Conservation (phyloP, 2,329 filamentous ascomycete species). For the Trichoderma hamatum region DNA sequence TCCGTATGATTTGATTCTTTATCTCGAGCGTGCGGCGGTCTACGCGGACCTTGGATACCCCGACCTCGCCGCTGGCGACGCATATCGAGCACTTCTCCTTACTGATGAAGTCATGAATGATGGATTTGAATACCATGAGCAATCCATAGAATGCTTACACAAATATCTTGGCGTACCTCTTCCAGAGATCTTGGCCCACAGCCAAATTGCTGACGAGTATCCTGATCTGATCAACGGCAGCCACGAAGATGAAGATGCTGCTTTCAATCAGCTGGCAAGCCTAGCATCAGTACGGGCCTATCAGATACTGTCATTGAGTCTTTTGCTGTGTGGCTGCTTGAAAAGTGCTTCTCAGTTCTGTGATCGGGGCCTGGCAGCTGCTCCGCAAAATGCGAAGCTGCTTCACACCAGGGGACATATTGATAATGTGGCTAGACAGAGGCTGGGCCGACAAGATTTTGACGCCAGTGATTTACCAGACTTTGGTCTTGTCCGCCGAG, state of each 20-base stretch:
- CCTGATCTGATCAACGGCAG: conserved; percentile 40
- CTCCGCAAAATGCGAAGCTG: conserved; percentile 60
- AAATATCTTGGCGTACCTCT: conserved; percentile 40
- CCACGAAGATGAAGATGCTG: conserved; percentile 40
- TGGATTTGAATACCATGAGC: conserved; percentile 79
- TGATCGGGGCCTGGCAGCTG: conserved; percentile 59
- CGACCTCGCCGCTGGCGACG: conserved; percentile 86
- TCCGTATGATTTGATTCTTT: conserved; percentile 66
- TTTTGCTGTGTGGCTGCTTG: conserved; percentile 68
- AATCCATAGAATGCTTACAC: conserved; percentile 58
- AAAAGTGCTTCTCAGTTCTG: conserved; percentile 69
- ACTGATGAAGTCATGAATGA: conserved; percentile 80
- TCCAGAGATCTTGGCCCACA: conserved; percentile 52
- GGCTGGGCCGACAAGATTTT: conserved; percentile 51
- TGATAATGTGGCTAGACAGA: conserved; percentile 53
- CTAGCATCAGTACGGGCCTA: conserved; percentile 60
- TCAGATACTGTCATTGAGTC: conserved; percentile 60
- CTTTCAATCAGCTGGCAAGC: conserved; percentile 47
- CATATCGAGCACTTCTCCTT: conserved; percentile 86
- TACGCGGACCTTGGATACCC: conserved; percentile 80
- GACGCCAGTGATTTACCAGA: conserved; percentile 65
- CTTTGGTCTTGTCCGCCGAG: conserved; percentile 67
- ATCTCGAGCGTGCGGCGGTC: conserved; percentile 69
- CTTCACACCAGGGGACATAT: conserved; percentile 58
- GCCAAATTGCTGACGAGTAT: conserved; percentile 44